Conservation (phyloP, 2,329 filamentous ascomycete species). For the Fusarium agapanthi region DNA sequence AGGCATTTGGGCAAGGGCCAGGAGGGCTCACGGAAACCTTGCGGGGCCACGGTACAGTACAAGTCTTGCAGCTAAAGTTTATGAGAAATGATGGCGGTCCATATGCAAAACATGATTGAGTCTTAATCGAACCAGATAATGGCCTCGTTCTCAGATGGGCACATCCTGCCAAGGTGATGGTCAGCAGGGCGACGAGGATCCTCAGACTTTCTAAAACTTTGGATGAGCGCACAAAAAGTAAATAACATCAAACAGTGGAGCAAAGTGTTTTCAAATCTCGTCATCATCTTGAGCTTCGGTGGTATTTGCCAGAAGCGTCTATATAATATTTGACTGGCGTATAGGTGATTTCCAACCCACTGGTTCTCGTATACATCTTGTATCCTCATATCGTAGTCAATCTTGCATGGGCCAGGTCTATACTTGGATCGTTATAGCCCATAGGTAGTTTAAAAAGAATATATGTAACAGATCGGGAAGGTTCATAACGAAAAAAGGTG, state of each 20-base stretch:
- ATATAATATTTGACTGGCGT: slow-evolving; percentile 33
- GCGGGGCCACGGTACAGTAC: slow-evolving; percentile 1
- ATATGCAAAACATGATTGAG: slow-evolving; percentile 1
- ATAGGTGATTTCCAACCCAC: slow-evolving; percentile 29
- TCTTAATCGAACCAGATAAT: slow-evolving; percentile 4
- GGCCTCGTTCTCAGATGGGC: not conserved
- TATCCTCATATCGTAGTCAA: slow-evolving; percentile 32
- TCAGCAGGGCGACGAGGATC: slow-evolving; percentile 7
- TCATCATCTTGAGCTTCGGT: slow-evolving; percentile 20
- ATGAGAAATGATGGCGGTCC: not conserved
- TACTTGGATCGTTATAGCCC: slow-evolving; percentile 24
- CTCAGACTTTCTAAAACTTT: not conserved
- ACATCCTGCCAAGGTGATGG: not conserved
- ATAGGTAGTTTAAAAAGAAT: not conserved
- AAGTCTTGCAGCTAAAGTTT: slow-evolving; percentile 8
- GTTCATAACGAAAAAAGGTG: slow-evolving; percentile 6
- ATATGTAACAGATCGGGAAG: slow-evolving; percentile 6
- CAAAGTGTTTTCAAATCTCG: slow-evolving; percentile 1
- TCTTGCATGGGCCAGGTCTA: slow-evolving; percentile 24
- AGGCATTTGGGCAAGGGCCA: slow-evolving; percentile 14
- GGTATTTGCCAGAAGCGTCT: slow-evolving; percentile 19
- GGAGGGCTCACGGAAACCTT: slow-evolving; percentile 10
- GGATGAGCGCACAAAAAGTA: not conserved
- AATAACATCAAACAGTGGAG: slow-evolving; percentile 5
- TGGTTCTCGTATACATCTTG: slow-evolving; percentile 34